Conservation (phyloP, 768 basidiomycete genomes). For the Auriscalpium microsporum region DNA sequence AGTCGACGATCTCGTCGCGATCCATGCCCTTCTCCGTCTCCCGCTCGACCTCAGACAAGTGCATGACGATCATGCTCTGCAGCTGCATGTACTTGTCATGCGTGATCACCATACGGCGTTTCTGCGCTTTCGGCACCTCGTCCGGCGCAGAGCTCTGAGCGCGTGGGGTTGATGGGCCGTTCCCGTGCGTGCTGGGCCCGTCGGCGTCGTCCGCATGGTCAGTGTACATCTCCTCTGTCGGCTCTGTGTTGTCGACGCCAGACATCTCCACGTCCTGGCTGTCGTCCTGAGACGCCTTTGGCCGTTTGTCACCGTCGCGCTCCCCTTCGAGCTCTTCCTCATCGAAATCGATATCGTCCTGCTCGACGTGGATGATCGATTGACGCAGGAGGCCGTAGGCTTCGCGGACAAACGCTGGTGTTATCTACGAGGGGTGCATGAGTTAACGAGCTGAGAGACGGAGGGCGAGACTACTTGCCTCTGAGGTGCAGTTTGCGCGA, state of each 20-base stretch:
- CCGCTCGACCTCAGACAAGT: conserved; percentile 69
- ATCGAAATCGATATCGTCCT: conserved; percentile 97
- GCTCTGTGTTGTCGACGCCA: conserved; percentile 47
- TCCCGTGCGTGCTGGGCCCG: conserved; percentile 19
- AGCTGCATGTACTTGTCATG: conserved; percentile 92
- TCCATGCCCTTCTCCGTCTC: conserved; percentile 72
- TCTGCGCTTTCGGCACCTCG: conserved; percentile 30
- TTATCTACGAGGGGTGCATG: conserved; percentile 49
- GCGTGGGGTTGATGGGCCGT: conserved; percentile 16
- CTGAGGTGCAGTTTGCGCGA: conserved; percentile 90
- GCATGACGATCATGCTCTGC: conserved; percentile 81
- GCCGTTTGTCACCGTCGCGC: conserved; percentile 31
- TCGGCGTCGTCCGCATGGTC: conserved; percentile 25
- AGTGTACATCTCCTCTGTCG: conserved; percentile 38
- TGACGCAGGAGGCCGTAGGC: conserved; percentile 90
- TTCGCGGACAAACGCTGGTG: conserved; percentile 89
- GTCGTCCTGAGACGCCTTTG: conserved; percentile 32
- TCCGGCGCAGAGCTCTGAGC: conserved; percentile 16
- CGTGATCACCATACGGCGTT: conserved; percentile 82
- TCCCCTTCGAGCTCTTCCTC: conserved; percentile 72
- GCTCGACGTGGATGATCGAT: conserved; percentile 98
- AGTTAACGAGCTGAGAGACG: background rate
- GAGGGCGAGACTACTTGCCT: conserved; percentile 38
- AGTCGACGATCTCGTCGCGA: conserved; percentile 88
- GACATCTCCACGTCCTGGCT: conserved; percentile 60